Conservation (phyloP, 345 rosid genomes). For the Linum tenue region DNA sequence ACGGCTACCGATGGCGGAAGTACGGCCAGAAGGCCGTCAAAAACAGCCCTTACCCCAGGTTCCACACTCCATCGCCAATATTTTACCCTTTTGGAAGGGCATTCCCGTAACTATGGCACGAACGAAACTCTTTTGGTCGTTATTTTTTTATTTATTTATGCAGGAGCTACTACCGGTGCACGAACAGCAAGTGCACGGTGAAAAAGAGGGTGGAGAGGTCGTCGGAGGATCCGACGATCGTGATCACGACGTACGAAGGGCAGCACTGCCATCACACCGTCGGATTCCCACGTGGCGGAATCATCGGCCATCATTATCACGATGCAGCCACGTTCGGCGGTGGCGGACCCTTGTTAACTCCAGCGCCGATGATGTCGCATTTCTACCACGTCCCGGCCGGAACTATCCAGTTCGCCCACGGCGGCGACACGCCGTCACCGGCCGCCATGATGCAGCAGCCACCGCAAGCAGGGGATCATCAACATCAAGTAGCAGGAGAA, state of each 20-base stretch:
- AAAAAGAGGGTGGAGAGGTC: conserved; percentile 97
- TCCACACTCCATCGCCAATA: conserved; percentile 4
- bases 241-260: conserved; percentile 95
- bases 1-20: conserved; percentile 66
- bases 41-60: conserved; percentile 92
- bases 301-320: conserved; percentile 30
- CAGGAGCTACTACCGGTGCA: conserved; percentile 97
- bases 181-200: conserved; percentile 83
- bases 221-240: conserved; percentile 65
- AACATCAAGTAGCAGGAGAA: conserved; percentile 17
- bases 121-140: neutral
- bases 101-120: too few species aligned
- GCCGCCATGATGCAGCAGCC: conserved; percentile 10
- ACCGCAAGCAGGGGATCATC: neutral
- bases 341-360: conserved; percentile 19
- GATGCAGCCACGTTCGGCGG: conserved; percentile 34
- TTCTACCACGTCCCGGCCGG: conserved; percentile 29
- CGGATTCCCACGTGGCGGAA: conserved; percentile 73
- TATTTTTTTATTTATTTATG: neutral
- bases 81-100: neutral
- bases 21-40: conserved; percentile 47
- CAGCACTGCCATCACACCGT: conserved; percentile 89
- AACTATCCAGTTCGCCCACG: conserved; percentile 31
- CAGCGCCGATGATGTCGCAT: conserved; percentile 41
- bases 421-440: conserved; percentile 26